Conservation (phyloP, 495 filamentous ascomycete species). For the Neurospora sublineolata region DNA sequence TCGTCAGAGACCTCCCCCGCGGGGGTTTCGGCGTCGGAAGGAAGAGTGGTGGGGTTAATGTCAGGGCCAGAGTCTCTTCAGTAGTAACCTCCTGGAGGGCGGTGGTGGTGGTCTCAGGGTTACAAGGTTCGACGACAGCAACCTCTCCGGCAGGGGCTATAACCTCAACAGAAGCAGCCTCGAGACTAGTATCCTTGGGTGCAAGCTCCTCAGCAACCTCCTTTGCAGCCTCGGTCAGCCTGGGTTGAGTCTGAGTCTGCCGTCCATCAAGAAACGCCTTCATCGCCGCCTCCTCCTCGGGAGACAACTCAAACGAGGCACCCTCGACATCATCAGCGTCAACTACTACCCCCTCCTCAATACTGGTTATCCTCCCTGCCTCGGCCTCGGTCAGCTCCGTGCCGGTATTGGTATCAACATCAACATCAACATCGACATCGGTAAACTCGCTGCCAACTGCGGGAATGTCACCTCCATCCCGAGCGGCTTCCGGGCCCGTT, state of each 20-base stretch:
- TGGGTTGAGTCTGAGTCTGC: too few relatives aligned
- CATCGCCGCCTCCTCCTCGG: not conserved
- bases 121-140: not conserved
- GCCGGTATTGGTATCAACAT: not conserved
- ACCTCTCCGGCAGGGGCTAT: not conserved
- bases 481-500: not conserved
- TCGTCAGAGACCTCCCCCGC: not conserved
- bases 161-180: not conserved
- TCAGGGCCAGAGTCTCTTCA: not conserved
- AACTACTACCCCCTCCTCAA: not conserved
- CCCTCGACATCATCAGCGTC: not conserved
- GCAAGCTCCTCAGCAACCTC: not conserved
- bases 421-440: not conserved
- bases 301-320: not conserved
- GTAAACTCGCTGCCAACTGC: not conserved
- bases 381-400: not conserved
- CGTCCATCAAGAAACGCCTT: not conserved
- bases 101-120: not conserved
- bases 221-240: not conserved
- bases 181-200: not conserved
- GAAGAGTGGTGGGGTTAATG: not conserved
- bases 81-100: not conserved
- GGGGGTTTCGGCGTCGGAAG: not conserved
- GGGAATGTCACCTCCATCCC: not conserved
- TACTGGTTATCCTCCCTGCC: not conserved